A percentile compares a stretch with the other conserved stretches of the same genome.
Evolutionary conservation across 148 eudicot genomes (phyloP).

Genomic region (Cornus kousa): DNA sequence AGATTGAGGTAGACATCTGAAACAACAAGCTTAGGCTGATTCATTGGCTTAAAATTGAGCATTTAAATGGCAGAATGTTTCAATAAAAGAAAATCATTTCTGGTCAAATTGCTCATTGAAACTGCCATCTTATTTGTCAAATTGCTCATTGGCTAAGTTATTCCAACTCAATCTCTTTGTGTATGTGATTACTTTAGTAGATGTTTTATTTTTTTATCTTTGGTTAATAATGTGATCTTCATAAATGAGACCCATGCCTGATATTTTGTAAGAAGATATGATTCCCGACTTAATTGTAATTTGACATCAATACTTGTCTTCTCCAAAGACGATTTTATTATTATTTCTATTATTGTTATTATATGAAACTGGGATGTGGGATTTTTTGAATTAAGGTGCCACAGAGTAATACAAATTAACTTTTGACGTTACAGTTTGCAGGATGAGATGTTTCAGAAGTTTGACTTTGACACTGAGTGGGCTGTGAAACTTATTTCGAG

Average conservation of each 20-base stretch:
- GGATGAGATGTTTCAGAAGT: conserved; percentile 98
- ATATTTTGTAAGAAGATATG: background rate
- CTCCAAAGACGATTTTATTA: background rate
- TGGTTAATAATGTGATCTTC: no score
- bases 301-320: conserved; percentile 5
- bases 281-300: background rate
- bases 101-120: no score
- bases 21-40: background rate
- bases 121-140: no score
- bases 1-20: background rate
- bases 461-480: conserved; percentile 91
- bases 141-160: no score
- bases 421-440: conserved; percentile 64
- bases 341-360: background rate
- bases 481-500: conserved; percentile 79
- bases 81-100: background rate
- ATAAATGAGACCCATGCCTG: background rate
- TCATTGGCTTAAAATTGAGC: no score
- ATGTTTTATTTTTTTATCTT: background rate
- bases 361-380: background rate
- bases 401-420: conserved; percentile 4
- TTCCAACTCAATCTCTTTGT: no score
- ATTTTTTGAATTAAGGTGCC: background rate
- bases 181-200: no score
- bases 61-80: background rate